Evolutionary conservation across 2,329 filamentous ascomycete species (phyloP).

Genomic region (Fusarium citri): DNA sequence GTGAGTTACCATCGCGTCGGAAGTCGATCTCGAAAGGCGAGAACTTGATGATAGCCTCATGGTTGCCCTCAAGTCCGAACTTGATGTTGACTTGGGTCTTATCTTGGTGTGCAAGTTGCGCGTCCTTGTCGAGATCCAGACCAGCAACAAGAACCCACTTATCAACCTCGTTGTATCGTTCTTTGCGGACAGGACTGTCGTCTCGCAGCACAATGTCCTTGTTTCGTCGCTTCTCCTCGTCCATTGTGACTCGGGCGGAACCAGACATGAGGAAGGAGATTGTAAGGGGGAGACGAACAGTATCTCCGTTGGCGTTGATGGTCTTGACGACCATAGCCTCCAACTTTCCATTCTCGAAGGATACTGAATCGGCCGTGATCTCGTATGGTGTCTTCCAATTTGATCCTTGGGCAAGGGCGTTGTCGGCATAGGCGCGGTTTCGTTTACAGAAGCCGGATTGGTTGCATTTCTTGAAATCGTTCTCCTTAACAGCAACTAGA

Average conservation of each 20-base stretch:
- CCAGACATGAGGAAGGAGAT: constrained; percentile 92
- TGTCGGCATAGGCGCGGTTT: constrained; percentile 90
- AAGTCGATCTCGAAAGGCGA: constrained; percentile 89
- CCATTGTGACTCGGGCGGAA: constrained; percentile 85
- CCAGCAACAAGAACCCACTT: constrained; percentile 89
- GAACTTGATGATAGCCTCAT: constrained; percentile 86
- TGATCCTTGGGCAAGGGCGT: constrained; percentile 71
- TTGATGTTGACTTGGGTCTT: constrained; percentile 77
- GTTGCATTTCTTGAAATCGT: constrained; percentile 96
- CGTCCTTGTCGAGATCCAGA: constrained; percentile 76
- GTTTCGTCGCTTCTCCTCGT: constrained; percentile 90
- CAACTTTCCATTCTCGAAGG: constrained; percentile 83
- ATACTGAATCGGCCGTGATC: constrained; percentile 76
- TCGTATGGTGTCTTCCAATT: constrained; percentile 85
- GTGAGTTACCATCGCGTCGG: constrained; percentile 81
- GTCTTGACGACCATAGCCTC: constrained; percentile 86
- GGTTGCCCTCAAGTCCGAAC: constrained; percentile 80
- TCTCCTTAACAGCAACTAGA: constrained; percentile 86
- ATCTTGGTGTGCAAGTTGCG: constrained; percentile 74
- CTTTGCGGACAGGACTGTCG: constrained; percentile 85
- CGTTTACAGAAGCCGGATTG: constrained; percentile 98
- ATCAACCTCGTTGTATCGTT: constrained; percentile 92
- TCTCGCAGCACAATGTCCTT: constrained; percentile 90
- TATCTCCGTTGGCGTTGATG: constrained; percentile 70
- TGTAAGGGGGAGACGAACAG: constrained; percentile 82